Base-by-base conservation (phyloP, 306 rosid species). In the Ammopiptanthus mongolicus region DNA sequence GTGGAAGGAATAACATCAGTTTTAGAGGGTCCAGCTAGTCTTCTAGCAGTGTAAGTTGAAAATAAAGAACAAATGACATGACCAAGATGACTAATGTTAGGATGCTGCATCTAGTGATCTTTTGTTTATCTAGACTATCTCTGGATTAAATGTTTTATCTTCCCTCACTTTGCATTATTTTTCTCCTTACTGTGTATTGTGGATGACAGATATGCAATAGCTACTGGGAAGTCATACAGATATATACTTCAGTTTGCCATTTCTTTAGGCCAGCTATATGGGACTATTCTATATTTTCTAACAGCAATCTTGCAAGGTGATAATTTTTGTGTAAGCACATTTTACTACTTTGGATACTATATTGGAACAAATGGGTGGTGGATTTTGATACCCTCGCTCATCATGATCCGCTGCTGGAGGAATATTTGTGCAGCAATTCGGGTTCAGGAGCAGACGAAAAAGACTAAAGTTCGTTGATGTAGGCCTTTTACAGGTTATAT, bases 201-300 rank as follows among this genome's bases (percentile, higher is more conserved):
- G 65, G 10, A 81, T 85, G 50, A 31, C 91, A 91, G 97, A 71
- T 87, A 90, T 11, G 97, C 99, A n/a, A 90, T 92, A 72, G 91
- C 91, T 22, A 69, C 80, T 1, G 85, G 87, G 15, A 95, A 91
- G 75, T 71, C 99, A 19, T 92, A 92, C 57, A 85, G 96, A 72
- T 85, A 90, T 65, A 84, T 92, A 53, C 93, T 95, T 70, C 97
- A 95, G 81, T 88, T 96, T 25, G 93, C 93, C 47, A 76, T 96
- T 76, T 96, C 92, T 46, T 62, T 96, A 74, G 91, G 98, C 12
- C 99, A 96, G 84, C 89, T 96, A 9, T 92, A 95, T 5, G 97
- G 97, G 78, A 78, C 86, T 29, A 82, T 78, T 29, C 83, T 89
- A 14, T 95, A 92, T 77, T 95, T 79, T 85, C 39, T 87, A 63